Evolutionary conservation across 1,284 basidiomycete species (phyloP), one percentile per base, ranked within the genome.

Genomic region (Bjerkandera adusta): DNA sequence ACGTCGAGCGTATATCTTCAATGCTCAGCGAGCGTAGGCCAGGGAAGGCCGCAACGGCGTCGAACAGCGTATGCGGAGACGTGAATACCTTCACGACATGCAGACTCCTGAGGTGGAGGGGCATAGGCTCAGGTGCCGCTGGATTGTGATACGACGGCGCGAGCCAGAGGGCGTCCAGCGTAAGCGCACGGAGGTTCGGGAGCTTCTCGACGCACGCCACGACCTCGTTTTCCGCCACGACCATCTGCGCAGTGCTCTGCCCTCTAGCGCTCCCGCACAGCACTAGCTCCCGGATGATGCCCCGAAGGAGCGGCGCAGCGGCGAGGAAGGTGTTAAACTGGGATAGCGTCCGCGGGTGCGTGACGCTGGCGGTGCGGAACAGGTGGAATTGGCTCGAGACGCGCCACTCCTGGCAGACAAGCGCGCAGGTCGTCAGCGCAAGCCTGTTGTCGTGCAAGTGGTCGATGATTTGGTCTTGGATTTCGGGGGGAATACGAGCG

Each of bases 381-480:
- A 58, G 52, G 24, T 58, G 53, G 39, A 49, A 49, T 4, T 50
- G 54, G 36, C 52, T 53, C 11, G 52, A 36, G 4, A 51, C 39
- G 2, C 52, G 38, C 54, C 54, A 58, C 20, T 42, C 47, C 30
- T 39, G 49, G 49, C 51, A 54, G 10, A 53, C 52, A 3, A 56
- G 35, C 1, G 57, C 48, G 5, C 54, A 54, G 2, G 43, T 34
- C 3, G 35, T 42, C 13, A 56, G 47, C 2, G 52, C 38, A 5
- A 27, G 22, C 34, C 34, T 49, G 26, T 53, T 47, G 29, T 58
- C 52, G 25, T 50, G 36, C n/a, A 56, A 18, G 5, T 36, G 36
- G 47, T 58, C 57, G 20, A 58, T 56, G 10, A 51, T 47, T 10
- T 51, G 35, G 33, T 58, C 57, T 18, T 41, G 44, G 34, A 58